Conservation (phyloP, 257 asterid genomes). For the Lycium barbarum region DNA sequence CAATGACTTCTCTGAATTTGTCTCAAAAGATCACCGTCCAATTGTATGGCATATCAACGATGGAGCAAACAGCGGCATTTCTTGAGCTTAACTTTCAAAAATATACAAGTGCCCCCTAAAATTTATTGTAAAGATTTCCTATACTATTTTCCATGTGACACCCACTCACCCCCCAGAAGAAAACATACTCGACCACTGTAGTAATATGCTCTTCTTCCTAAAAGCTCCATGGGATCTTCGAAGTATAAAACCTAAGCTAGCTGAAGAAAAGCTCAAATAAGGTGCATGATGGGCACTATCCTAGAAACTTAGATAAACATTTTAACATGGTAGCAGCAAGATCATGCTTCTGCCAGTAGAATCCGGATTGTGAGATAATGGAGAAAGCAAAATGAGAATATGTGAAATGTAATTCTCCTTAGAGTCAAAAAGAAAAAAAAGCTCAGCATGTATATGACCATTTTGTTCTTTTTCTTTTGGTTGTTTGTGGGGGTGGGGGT, state of each 20-base stretch:
- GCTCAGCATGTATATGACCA: not conserved
- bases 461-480: not conserved
- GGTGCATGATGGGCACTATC: slow-evolving; percentile 8
- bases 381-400: not conserved
- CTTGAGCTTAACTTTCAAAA: not conserved
- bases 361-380: slow-evolving; percentile 1
- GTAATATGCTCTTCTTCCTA: not conserved
- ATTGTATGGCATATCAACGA: not conserved
- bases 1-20: not conserved
- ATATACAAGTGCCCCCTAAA: not conserved
- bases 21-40: not conserved
- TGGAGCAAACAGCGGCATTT: not conserved
- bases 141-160: not conserved
- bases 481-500: not conserved
- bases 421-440: not conserved
- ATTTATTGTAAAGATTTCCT: not conserved
- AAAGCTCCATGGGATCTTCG: not conserved
- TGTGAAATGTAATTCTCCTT: not conserved
- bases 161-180: not conserved
- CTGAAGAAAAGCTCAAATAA: slow-evolving; percentile 2
- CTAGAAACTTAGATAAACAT: not conserved
- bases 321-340: not conserved
- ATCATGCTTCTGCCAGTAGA: not conserved
- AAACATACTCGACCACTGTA: not conserved
- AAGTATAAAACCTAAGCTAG: slow-evolving; percentile 23